Base-by-base conservation (phyloP, 2,329 filamentous ascomycete genomes). In the Chlorencoelia australis region DNA sequence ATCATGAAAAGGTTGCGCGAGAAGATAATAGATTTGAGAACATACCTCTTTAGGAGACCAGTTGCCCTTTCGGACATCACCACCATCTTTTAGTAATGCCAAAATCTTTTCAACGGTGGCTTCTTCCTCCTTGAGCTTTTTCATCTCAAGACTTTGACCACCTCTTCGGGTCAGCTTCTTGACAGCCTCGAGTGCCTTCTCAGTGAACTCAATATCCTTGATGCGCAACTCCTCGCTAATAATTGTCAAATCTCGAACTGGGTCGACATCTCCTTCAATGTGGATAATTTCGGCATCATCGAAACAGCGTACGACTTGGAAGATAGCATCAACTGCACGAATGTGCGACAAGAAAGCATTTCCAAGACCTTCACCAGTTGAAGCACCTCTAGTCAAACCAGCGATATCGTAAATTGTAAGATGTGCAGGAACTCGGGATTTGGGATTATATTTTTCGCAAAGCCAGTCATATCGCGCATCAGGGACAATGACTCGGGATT, bases 241-340 rank as follows among this genome's bases (percentile, higher is more conserved):
- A 62, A 98, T 98, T 57, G 86, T 83, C 51, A 98, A 65, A 70
- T 98, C 91, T 58, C 91, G 81, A 43, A 83, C 75, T 21, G 91
- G 93, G 66, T 98, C 84, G 53, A 98, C 93, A 55, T 98, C 91
- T 60, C 91, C 93, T 71, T 98, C 93, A 49, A 98, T 88, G 73
- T 98, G 91, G 54, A 95, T 96, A 56, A 98, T 98, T 67, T 98
- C 91, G 42, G 89, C 91, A 70, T 98, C 91, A 59, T 98, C 93
- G 66, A 98, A 95, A 67, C 84, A 94, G 54, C 88, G 80, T 24
- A 95, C 88, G 29, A 95, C 88, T 64, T 94, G 85, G 72, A 94
- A 95, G 65, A 95, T 94, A 63, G 88, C 88, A 69, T 95, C 88
- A 63, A 95, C 88, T 37, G 91, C 91, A 60, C 93, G 86, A 54